Conservation (phyloP, 805 yeast genomes). For the Teunomyces atbi region DNA sequence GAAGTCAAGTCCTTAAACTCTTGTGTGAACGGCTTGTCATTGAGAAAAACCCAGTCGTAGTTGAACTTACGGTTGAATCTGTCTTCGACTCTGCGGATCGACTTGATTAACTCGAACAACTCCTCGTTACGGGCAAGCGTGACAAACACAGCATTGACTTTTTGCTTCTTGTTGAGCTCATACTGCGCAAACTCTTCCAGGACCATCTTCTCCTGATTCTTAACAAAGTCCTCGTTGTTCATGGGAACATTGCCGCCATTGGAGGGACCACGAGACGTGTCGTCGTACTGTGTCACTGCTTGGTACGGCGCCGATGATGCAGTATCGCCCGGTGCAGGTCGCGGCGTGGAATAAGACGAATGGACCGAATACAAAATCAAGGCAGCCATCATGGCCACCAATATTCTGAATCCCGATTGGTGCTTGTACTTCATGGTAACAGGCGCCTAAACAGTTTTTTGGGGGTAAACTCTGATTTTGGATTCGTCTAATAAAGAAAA, state of each 20-base stretch:
- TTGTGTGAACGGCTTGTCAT: conserved; percentile 80
- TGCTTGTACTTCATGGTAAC: background rate
- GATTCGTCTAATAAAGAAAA: no score
- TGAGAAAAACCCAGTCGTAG: conserved; percentile 94
- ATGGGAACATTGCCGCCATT: conserved; percentile 5
- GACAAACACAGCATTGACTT: conserved; percentile 78
- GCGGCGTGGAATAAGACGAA: background rate
- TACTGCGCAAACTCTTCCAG: conserved; percentile 11
- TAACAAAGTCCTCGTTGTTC: background rate
- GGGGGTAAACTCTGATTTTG: no score
- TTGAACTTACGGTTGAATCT: conserved; percentile 77
- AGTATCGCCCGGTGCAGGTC: background rate
- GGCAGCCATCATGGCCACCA: conserved; percentile 2
- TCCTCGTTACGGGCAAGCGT: conserved; percentile 76
- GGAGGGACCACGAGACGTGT: background rate
- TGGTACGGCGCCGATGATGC: background rate
- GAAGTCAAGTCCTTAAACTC: conserved; percentile 73
- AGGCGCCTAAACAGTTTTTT: background rate
- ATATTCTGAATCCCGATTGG: background rate
- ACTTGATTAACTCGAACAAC: conserved; percentile 54
- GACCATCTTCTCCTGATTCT: conserved; percentile 9
- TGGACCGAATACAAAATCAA: conserved; percentile 1
- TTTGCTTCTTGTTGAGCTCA: conserved; percentile 16
- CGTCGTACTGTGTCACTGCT: background rate
- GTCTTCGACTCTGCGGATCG: conserved; percentile 81